A percentile compares a stretch with the other conserved stretches of the same genome.
These are phyloP conservation scores for Exutisphaerella laricina DNA, from an alignment of 2,329 filamentous ascomycete genomes.

Conservation along the genomic window DNA sequence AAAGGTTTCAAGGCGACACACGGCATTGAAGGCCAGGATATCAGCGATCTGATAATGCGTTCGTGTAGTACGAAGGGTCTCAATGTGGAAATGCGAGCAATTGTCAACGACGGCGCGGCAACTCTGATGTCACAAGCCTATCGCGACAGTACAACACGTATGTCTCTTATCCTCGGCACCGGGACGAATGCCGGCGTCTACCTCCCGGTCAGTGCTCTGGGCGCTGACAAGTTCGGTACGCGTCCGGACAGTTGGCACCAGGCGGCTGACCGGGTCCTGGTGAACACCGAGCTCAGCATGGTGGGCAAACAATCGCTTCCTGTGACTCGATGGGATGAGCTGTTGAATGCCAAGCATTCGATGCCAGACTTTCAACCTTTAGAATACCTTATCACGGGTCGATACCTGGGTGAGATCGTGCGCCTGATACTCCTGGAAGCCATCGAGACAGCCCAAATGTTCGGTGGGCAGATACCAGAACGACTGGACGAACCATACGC, in stretches of 20 bases:
- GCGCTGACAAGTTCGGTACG: conserved; percentile 50
- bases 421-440: conserved; percentile 57
- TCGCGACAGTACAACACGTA: conserved; percentile 53
- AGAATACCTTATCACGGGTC: conserved; percentile 59
- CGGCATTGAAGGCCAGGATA: conserved; percentile 54
- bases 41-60: conserved; percentile 54
- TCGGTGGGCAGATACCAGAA: conserved; percentile 52
- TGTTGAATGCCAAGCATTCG: conserved; percentile 52
- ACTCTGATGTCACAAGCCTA: conserved; percentile 59
- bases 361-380: conserved; percentile 60
- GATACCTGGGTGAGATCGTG: conserved; percentile 59
- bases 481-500: conserved; percentile 52
- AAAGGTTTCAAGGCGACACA: conserved; percentile 59
- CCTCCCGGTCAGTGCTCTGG: conserved; percentile 51
- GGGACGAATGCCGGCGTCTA: conserved; percentile 61
- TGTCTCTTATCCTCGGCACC: conserved; percentile 60
- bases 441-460: conserved; percentile 50
- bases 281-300: conserved; percentile 64
- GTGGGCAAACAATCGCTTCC: conserved; percentile 56
- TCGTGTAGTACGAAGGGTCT: conserved; percentile 51
- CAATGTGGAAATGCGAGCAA: conserved; percentile 56
- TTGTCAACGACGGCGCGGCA: conserved; percentile 60
- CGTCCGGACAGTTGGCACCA: conserved; percentile 52
- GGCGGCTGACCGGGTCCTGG: conserved; percentile 55
- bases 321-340: conserved; percentile 57